Percentiles rank a stretch among this genome's conserved stretches.
phyloP scores from a whole-genome alignment of 495 filamentous ascomycete genomes.

The Beverwykella pulmonaria region DNA sequence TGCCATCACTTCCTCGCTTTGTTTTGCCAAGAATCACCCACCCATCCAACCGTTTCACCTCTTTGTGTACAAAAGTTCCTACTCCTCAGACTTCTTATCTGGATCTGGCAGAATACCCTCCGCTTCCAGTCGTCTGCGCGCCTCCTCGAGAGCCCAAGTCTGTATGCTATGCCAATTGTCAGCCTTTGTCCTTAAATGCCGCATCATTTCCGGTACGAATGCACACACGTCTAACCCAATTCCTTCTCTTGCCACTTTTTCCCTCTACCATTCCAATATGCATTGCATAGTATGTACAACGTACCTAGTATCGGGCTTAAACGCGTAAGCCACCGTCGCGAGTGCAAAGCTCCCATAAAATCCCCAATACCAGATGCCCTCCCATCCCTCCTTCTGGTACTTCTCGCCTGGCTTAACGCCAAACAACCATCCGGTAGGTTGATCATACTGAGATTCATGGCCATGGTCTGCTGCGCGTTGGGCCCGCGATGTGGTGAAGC shows the following conservation, averaged over 20 bases:
- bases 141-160: conserved; percentile 98
- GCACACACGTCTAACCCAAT: too few species aligned
- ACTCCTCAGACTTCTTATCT: conserved; percentile 18
- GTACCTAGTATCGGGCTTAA: conserved; percentile 98
- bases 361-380: conserved; percentile 82
- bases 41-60: too few species aligned
- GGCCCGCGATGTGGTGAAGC: conserved; percentile 23
- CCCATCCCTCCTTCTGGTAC: conserved; percentile 94
- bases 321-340: conserved; percentile 82
- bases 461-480: conserved; percentile 38
- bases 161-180: conserved; percentile 72
- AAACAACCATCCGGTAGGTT: conserved; percentile 87
- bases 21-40: not conserved
- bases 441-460: conserved; percentile 84
- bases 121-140: conserved; percentile 84
- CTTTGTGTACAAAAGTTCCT: not conserved
- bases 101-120: conserved; percentile 92
- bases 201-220: too few species aligned
- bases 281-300: conserved; percentile 39
- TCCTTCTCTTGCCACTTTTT: not conserved
- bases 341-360: conserved; percentile 81
- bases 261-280: not conserved
- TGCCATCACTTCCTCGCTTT: too few species aligned
- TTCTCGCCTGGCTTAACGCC: conserved; percentile 92
- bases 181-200: conserved; percentile 14